Conservation (phyloP, 345 rosid species). For the Camelina neglecta region DNA sequence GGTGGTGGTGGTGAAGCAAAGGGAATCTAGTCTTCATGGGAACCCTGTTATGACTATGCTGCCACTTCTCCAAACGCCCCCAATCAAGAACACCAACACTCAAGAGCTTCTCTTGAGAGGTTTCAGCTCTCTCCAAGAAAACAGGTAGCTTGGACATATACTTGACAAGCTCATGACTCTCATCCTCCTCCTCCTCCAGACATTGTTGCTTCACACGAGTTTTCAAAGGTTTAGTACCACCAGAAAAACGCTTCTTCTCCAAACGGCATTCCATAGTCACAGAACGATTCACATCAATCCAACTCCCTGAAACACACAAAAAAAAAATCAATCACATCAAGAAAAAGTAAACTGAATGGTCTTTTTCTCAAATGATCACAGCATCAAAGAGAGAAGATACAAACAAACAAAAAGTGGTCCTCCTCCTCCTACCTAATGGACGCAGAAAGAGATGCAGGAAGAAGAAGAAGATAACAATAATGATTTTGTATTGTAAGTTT, state of each 20-base stretch:
- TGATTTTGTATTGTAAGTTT: background rate
- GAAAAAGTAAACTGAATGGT: conserved; percentile 12
- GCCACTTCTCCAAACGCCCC: conserved; percentile 91
- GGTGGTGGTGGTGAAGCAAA: conserved; percentile 56
- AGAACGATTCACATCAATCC: conserved; percentile 35
- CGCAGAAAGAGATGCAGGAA: conserved; percentile 36
- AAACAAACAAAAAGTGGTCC: conserved; percentile 29
- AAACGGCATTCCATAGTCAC: conserved; percentile 33
- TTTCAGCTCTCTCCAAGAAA: conserved; percentile 71
- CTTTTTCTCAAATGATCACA: conserved; percentile 9
- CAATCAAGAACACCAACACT: conserved; percentile 95
- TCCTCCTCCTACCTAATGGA: background rate
- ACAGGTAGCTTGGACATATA: conserved; percentile 87
- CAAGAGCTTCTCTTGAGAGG: conserved; percentile 60
- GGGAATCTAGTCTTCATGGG: conserved; percentile 48
- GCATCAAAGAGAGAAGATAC: background rate
- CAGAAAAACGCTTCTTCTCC: conserved; percentile 16
- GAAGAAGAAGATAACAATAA: conserved; percentile 12
- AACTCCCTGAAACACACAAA: conserved; percentile 7
- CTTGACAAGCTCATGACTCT: conserved; percentile 76
- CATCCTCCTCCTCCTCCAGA: background rate
- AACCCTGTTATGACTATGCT: conserved; percentile 55
- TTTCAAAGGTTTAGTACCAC: conserved; percentile 24
- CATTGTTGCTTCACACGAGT: conserved; percentile 20
- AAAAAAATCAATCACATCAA: conserved; percentile 29